Base-by-base conservation (phyloP, 441 rosid species). In the Francoa sonchifolia region DNA sequence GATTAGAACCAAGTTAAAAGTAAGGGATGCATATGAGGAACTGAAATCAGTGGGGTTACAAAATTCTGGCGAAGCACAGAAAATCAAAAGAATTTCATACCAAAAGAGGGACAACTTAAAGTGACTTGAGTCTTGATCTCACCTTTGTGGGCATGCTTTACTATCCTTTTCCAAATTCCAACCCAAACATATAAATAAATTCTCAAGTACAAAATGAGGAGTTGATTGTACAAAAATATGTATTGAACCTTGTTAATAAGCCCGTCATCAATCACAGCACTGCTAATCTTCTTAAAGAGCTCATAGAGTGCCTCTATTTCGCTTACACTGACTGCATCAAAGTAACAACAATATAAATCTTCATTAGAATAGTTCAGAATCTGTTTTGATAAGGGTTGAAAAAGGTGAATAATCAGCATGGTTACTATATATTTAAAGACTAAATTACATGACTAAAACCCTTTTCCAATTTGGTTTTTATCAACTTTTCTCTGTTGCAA, bases 251-350 rank as follows among this genome's bases (percentile, higher is more conserved):
- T 89, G 73, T 84, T 82, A 55, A 85, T 89, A 37, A 85, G 64
- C 28, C 95, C 97, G 20, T 89, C 97, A 65, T 89, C 97, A 58
- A 89, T 85, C 51, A 85, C 97, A 12, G 94, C 95, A 40, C 97
- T 85, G 72, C 97, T 84, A 51, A 89, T 89, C 77, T 84, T 89
- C 79, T 89, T 89, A 53, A 89, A 89, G 18, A 89, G 92, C 67
- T 89, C 97, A 52, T 89, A 89, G 20, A 89, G 81, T 12, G 95
- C 97, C 62, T 89, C 95, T 37, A 89, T 79, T 74, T 89, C 95
- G 64, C 97, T 89, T 34, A 89, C 97, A 50, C 86, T 84, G 57
- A 89, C 97, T 89, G 84, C 84, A 73, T 12, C 52, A 15, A 38
- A 34, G 46, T 31, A 38, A 43, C 33, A 33, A 32, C 52, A 49